Evolutionary conservation across 257 asterid species (phyloP).

Genomic region (Paulownia fortunei): DNA sequence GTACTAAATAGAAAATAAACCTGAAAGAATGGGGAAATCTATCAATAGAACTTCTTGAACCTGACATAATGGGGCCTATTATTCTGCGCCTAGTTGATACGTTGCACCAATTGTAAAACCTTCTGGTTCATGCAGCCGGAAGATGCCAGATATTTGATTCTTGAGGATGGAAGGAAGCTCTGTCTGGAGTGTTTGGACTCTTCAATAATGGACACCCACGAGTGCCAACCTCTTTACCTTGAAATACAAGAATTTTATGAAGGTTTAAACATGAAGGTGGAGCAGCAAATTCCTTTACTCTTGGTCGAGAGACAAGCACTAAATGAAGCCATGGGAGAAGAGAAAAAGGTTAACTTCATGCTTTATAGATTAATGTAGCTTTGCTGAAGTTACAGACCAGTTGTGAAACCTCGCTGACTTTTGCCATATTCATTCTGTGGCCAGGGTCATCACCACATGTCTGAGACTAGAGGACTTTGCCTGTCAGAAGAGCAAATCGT

Average conservation of each 20-base stretch:
- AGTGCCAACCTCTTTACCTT: constrained; percentile 93
- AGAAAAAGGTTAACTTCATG: constrained; percentile 62
- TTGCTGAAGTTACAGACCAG: neutral
- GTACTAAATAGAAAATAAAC: neutral
- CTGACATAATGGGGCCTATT: too few relatives aligned
- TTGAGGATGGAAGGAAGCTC: constrained; percentile 90
- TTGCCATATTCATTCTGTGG: constrained; percentile 3
- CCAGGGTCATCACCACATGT: constrained; percentile 89
- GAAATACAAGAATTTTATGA: constrained; percentile 96
- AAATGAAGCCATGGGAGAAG: constrained; percentile 98
- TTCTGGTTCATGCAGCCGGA: constrained; percentile 52
- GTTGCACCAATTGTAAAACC: too few relatives aligned
- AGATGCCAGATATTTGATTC: constrained; percentile 77
- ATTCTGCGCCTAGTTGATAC: too few relatives aligned
- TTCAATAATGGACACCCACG: constrained; percentile 96
- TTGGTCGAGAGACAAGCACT: constrained; percentile 97
- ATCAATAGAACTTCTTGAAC: neutral
- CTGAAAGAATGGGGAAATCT: neutral
- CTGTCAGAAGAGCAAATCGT: constrained; percentile 93
- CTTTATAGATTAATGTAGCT: neutral
- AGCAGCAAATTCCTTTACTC: constrained; percentile 95
- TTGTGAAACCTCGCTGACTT: neutral
- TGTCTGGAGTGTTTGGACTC: constrained; percentile 97
- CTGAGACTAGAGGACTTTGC: constrained; percentile 97
- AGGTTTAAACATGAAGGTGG: constrained; percentile 94